Conservation (phyloP, 768 basidiomycete genomes). For the Xerocomus potaroensis region DNA sequence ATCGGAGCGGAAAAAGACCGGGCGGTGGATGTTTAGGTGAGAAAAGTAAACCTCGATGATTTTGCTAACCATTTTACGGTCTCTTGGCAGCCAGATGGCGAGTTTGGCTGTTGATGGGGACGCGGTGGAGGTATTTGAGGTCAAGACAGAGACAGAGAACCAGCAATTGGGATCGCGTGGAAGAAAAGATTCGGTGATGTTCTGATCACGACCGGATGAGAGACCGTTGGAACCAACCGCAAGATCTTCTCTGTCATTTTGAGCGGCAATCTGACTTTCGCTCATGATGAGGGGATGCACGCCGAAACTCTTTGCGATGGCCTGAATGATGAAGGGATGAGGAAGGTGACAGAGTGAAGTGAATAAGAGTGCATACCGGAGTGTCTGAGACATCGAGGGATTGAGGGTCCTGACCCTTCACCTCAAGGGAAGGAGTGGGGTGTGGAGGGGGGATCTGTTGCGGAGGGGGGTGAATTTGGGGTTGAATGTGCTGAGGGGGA, state of each 20-base stretch:
- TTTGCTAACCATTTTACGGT: constrained; percentile 57
- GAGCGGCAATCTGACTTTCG: constrained; percentile 51
- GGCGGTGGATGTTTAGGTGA: constrained; percentile 75
- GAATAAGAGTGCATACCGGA: constrained; percentile 34
- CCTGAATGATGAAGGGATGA: constrained; percentile 31
- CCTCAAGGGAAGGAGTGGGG: constrained; percentile 29
- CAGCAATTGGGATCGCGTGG: constrained; percentile 63
- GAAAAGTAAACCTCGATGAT: constrained; percentile 72
- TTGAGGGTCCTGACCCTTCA: constrained; percentile 76
- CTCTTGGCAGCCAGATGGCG: constrained; percentile 69
- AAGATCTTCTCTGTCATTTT: constrained; percentile 64
- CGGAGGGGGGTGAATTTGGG: constrained; percentile 19
- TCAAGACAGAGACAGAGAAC: constrained; percentile 50
- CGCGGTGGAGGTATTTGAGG: constrained; percentile 35
- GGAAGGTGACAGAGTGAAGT: background rate
- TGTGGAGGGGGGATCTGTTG: constrained; percentile 20
- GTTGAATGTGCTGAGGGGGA: constrained; percentile 35
- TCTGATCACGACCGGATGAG: constrained; percentile 63
- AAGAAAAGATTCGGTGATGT: constrained; percentile 45
- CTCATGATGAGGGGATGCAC: constrained; percentile 68
- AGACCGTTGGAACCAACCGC: constrained; percentile 73
- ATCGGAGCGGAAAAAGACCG: constrained; percentile 64
- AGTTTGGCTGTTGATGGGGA: constrained; percentile 27
- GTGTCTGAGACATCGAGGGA: constrained; percentile 75
- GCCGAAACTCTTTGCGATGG: constrained; percentile 76